These are phyloP conservation scores for Pseudofabraea citricarpa DNA, from an alignment of 2,329 filamentous ascomycete species.

Conservation along the genomic window DNA sequence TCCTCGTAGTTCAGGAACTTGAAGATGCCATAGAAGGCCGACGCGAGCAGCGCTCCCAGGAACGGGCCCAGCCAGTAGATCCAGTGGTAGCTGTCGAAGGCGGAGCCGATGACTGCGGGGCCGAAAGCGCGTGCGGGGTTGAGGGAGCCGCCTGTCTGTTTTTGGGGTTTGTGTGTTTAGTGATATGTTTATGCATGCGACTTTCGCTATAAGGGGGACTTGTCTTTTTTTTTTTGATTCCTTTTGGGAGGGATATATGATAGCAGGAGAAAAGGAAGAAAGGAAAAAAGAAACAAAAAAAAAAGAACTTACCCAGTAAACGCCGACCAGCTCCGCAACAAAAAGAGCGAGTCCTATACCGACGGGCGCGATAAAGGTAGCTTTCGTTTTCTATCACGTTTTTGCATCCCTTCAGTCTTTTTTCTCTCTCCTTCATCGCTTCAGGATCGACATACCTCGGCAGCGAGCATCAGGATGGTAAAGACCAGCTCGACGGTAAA, in stretches of 20 bases:
- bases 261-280: background rate
- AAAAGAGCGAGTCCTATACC: slow-evolving; percentile 39
- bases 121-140: slow-evolving; percentile 41
- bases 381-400: slow-evolving; percentile 33
- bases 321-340: slow-evolving; percentile 34
- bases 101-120: slow-evolving; percentile 36
- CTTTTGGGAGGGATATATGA: background rate
- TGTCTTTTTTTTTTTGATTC: background rate
- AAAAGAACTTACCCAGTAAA: background rate
- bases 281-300: background rate
- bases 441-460: slow-evolving; percentile 22
- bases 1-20: slow-evolving; percentile 43
- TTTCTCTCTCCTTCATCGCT: background rate
- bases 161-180: too few species aligned
- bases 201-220: background rate
- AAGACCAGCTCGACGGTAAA: slow-evolving; percentile 40
- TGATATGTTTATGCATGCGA: too few species aligned
- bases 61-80: slow-evolving; percentile 37
- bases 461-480: slow-evolving; percentile 41
- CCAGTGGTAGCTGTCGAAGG: slow-evolving; percentile 33
- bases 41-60: slow-evolving; percentile 41
- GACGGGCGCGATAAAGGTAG: slow-evolving; percentile 39
- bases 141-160: slow-evolving; percentile 40
- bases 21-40: slow-evolving; percentile 39
- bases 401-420: background rate